Evolutionary conservation across 345 rosid species (phyloP).

Genomic region (Gossypioides kirkii): DNA sequence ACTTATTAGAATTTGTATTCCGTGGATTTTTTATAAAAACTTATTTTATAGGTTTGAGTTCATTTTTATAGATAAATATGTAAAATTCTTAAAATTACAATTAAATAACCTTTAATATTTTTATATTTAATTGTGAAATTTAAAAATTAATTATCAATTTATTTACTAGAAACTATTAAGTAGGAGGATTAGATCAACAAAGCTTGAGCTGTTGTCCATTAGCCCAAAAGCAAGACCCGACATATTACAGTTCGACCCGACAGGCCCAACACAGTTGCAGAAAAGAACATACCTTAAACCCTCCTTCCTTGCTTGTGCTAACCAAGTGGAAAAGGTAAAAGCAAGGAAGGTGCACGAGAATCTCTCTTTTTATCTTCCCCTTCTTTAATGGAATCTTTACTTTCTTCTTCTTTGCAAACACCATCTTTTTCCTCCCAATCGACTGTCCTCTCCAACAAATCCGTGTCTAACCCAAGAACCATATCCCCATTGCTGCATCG

Average conservation of each 20-base stretch:
- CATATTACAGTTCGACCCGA: not conserved
- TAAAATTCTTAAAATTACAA: no score
- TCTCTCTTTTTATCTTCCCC: not conserved
- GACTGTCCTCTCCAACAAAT: not conserved
- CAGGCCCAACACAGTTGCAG: not conserved
- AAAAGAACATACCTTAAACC: not conserved
- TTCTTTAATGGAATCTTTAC: constrained; percentile 30
- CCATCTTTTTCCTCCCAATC: constrained; percentile 19
- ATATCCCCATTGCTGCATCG: constrained; percentile 15
- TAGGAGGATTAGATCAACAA: no score
- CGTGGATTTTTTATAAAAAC: no score
- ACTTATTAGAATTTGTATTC: no score
- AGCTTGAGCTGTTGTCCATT: no score
- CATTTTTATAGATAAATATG: no score
- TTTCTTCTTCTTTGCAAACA: constrained; percentile 19
- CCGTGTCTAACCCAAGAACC: not conserved
- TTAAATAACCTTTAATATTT: no score
- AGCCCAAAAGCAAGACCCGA: not conserved
- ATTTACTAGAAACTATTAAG: no score
- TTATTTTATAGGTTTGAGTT: no score
- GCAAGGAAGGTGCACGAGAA: not conserved
- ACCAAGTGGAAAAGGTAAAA: not conserved
- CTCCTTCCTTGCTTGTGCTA: not conserved
- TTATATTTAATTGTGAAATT: no score
- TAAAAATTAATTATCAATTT: no score